These are phyloP conservation scores for Pyrenophora tritici-repentis DNA, from an alignment of 2,329 filamentous ascomycete genomes.

Conservation along the genomic window DNA sequence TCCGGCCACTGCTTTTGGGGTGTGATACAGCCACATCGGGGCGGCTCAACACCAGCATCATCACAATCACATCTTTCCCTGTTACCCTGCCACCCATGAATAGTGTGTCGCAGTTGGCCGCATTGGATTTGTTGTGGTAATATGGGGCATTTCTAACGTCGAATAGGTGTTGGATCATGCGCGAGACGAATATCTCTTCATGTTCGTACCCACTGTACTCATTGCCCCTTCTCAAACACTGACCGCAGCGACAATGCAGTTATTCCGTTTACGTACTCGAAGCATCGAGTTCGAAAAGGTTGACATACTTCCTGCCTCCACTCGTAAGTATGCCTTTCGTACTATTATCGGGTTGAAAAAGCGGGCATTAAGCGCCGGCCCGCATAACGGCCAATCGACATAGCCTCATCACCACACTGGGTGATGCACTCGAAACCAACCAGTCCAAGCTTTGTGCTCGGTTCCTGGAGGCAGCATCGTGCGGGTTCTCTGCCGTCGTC, in stretches of 20 bases:
- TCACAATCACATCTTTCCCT: background rate
- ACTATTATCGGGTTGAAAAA: slow-evolving; percentile 33
- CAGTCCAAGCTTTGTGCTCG: slow-evolving; percentile 9
- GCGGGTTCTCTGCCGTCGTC: slow-evolving; percentile 9
- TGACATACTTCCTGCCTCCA: slow-evolving; percentile 56
- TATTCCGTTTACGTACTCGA: slow-evolving; percentile 62
- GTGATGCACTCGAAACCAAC: slow-evolving; percentile 24
- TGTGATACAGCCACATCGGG: slow-evolving; percentile 11
- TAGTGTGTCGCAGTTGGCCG: background rate
- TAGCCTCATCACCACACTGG: slow-evolving; percentile 32
- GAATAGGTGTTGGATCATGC: slow-evolving; percentile 64
- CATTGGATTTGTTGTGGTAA: background rate
- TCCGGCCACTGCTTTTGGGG: background rate
- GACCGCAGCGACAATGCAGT: slow-evolving; percentile 56
- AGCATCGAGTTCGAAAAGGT: slow-evolving; percentile 54
- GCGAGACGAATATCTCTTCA: slow-evolving; percentile 77
- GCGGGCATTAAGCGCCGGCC: slow-evolving; percentile 43
- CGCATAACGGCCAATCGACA: slow-evolving; percentile 30
- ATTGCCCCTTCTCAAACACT: slow-evolving; percentile 57
- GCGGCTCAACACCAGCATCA: background rate
- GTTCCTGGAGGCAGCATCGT: slow-evolving; percentile 6
- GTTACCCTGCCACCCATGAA: background rate
- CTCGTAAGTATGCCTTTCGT: slow-evolving; percentile 47
- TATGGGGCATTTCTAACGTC: slow-evolving; percentile 45
- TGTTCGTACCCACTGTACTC: slow-evolving; percentile 55